phyloP scores from a whole-genome alignment of 1,284 basidiomycete genomes.

The Psilocybe mexicana region DNA sequence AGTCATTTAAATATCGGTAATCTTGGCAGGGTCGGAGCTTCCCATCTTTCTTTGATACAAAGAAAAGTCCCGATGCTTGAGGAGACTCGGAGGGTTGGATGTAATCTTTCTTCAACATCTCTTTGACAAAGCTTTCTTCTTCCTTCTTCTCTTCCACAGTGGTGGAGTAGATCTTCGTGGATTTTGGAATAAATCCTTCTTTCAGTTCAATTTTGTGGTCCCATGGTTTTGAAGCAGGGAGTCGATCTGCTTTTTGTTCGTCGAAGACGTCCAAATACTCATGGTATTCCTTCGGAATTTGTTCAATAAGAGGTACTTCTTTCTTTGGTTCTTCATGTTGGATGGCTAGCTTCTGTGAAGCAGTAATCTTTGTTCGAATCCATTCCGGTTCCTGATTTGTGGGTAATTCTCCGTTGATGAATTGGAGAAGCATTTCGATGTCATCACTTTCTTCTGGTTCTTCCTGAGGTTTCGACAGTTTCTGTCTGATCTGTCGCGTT shows the following conservation, averaged over 20 bases:
- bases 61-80: too few relatives aligned
- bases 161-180: neutral
- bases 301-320: neutral
- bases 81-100: conserved; percentile 16
- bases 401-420: neutral
- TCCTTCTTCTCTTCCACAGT: neutral
- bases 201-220: conserved; percentile 30
- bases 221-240: conserved; percentile 10
- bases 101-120: neutral
- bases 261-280: conserved; percentile 7
- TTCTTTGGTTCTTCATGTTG: neutral
- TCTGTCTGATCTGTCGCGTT: neutral
- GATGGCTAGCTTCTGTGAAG: conserved; percentile 4
- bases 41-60: too few relatives aligned
- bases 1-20: too few relatives aligned
- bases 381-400: neutral
- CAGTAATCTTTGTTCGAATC: conserved; percentile 3
- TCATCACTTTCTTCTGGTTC: neutral
- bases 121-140: neutral
- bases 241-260: neutral
- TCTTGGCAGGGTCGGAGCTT: too few relatives aligned
- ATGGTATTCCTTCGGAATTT: conserved; percentile 3
- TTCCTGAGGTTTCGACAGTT: neutral
- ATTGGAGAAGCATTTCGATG: neutral
- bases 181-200: neutral